Conservation (phyloP, 768 basidiomycete genomes). For the Tubosaeta sp. region DNA sequence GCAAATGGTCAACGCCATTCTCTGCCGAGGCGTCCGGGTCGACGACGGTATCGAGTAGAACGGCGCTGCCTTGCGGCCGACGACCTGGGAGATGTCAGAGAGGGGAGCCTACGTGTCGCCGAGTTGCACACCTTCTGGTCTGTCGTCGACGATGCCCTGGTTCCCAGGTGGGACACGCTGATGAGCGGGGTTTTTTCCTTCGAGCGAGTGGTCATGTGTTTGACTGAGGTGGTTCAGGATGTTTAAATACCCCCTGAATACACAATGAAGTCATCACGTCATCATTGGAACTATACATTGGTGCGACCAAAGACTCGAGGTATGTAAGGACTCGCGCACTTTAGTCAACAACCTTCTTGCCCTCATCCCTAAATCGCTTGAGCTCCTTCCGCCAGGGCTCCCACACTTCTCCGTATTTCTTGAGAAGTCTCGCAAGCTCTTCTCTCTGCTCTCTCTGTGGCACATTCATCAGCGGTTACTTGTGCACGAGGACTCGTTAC, state of each 20-base stretch:
- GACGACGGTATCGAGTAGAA: constrained; percentile 28
- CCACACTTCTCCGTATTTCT: constrained; percentile 84
- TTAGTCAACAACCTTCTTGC: constrained; percentile 49
- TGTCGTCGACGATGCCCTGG: not conserved
- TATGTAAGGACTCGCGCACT: not conserved
- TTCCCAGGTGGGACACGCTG: constrained; percentile 2
- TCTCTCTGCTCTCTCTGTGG: constrained; percentile 75
- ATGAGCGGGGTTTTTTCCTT: constrained; percentile 15
- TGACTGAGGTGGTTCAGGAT: not conserved
- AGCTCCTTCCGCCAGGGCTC: constrained; percentile 83
- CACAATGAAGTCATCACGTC: constrained; percentile 14
- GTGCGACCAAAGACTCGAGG: not conserved
- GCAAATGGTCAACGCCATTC: constrained; percentile 6
- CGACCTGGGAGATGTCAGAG: constrained; percentile 5
- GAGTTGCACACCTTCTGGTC: constrained; percentile 9
- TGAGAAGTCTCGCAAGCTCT: constrained; percentile 67
- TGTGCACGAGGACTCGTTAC: constrained; percentile 27
- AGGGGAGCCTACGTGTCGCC: no score
- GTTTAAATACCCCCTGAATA: not conserved
- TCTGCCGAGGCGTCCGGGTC: constrained; percentile 30
- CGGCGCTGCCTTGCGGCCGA: constrained; percentile 11
- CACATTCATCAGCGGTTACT: not conserved
- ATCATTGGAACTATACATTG: not conserved
- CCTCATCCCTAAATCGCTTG: constrained; percentile 68
- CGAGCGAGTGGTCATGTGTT: constrained; percentile 18